These are phyloP conservation scores for Tylopilus sp. DNA, from an alignment of 1,284 basidiomycete genomes.

Conservation along the genomic window DNA sequence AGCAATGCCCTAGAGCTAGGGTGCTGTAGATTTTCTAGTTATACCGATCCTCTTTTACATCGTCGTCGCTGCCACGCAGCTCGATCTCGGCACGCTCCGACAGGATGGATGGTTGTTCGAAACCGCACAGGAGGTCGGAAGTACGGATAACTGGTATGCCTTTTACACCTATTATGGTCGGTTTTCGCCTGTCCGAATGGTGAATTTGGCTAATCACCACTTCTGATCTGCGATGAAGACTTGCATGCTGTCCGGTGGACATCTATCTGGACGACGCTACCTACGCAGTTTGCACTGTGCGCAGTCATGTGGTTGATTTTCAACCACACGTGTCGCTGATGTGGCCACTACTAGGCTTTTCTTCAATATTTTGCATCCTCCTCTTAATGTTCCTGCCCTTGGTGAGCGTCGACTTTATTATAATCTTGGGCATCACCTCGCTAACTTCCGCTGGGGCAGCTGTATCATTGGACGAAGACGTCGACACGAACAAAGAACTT, in stretches of 20 bases:
- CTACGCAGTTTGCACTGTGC: conserved; percentile 76
- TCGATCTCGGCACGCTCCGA: conserved; percentile 64
- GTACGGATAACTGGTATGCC: conserved; percentile 71
- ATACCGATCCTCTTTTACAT: conserved; percentile 87
- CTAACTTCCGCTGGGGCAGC: conserved; percentile 40
- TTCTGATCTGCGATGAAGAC: conserved; percentile 10
- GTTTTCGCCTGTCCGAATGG: conserved; percentile 21
- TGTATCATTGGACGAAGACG: conserved; percentile 88
- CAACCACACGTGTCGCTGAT: background rate
- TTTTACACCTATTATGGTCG: conserved; percentile 77
- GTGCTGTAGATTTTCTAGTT: conserved; percentile 69
- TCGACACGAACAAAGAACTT: conserved; percentile 92
- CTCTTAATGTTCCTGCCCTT: conserved; percentile 89
- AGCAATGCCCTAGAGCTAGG: background rate
- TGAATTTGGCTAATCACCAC: background rate
- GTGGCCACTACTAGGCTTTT: conserved; percentile 52
- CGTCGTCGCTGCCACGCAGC: conserved; percentile 60
- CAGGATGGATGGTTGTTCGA: conserved; percentile 88
- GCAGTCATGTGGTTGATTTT: conserved; percentile 24
- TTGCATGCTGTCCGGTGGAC: conserved; percentile 47
- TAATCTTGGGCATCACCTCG: background rate
- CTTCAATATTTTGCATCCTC: conserved; percentile 93
- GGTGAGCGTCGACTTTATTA: conserved; percentile 41
- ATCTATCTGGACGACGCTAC: conserved; percentile 72
- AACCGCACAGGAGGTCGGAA: conserved; percentile 43